phyloP scores from a whole-genome alignment of 2,329 filamentous ascomycete genomes.

The Beauveria brongniartii region DNA sequence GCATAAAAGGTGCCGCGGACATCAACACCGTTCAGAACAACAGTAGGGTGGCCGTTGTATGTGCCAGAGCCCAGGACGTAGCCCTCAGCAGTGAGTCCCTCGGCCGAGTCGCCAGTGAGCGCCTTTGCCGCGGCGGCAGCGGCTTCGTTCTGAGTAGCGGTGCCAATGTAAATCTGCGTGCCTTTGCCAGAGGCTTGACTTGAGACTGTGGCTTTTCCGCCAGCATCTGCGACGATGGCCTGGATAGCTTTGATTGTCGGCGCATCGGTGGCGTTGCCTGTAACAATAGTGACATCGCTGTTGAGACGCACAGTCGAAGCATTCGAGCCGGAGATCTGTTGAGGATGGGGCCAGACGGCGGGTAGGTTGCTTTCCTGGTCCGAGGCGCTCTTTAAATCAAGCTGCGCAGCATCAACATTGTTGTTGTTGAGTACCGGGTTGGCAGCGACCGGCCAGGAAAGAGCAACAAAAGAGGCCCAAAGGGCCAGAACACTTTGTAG shows the following conservation, averaged over 20 bases:
- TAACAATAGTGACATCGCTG: conserved; percentile 12
- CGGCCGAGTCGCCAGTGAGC: conserved; percentile 9
- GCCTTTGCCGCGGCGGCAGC: conserved; percentile 11
- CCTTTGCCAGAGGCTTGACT: background rate
- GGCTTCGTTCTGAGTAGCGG: conserved; percentile 4
- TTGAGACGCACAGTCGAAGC: conserved; percentile 6
- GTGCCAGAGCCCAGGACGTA: conserved; percentile 12
- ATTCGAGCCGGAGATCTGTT: conserved; percentile 8
- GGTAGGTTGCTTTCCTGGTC: background rate
- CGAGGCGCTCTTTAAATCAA: background rate
- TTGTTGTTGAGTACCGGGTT: background rate
- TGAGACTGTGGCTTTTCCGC: conserved; percentile 8
- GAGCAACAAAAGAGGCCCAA: background rate
- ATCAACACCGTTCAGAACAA: conserved; percentile 14
- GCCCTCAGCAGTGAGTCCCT: conserved; percentile 9
- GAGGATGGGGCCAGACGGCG: conserved; percentile 12
- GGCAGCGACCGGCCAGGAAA: background rate
- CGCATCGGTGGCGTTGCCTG: conserved; percentile 10
- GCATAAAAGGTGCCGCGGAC: conserved; percentile 14
- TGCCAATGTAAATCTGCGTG: conserved; percentile 11
- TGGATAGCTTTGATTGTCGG: conserved; percentile 8
- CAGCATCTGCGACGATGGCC: conserved; percentile 8
- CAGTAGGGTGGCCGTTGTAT: conserved; percentile 1
- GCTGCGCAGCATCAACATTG: background rate
- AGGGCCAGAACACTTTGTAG: background rate